Evolutionary conservation across 768 basidiomycete genomes (phyloP).

Genomic region (Inosperma sp.): DNA sequence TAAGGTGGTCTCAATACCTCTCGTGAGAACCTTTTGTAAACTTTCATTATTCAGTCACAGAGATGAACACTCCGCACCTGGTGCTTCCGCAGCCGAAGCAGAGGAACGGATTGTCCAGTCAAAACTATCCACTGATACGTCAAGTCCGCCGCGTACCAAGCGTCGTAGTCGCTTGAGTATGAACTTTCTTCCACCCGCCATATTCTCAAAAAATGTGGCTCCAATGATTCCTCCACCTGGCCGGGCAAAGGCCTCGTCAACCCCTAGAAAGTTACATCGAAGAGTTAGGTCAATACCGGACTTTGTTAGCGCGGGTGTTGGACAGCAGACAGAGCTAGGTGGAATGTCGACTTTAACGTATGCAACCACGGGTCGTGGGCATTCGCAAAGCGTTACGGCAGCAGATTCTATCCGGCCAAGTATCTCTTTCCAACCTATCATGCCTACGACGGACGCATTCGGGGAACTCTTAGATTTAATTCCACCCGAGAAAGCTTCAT

Average conservation of each 20-base stretch:
- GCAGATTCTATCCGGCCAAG: slow-evolving; percentile 53
- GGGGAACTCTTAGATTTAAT: slow-evolving; percentile 63
- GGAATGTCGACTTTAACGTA: slow-evolving; percentile 22
- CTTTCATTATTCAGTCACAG: slow-evolving; percentile 42
- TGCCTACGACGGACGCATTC: slow-evolving; percentile 50
- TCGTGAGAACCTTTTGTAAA: too few relatives aligned
- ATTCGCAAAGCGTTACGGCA: slow-evolving; percentile 76
- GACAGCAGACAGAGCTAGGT: slow-evolving; percentile 23
- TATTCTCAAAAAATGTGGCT: slow-evolving; percentile 41
- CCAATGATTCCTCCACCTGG: slow-evolving; percentile 29
- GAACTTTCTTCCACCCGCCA: slow-evolving; percentile 48
- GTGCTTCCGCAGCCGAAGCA: slow-evolving; percentile 45
- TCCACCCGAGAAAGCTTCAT: slow-evolving; percentile 36
- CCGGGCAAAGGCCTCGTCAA: slow-evolving; percentile 20
- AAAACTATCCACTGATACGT: slow-evolving; percentile 31
- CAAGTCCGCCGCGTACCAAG: slow-evolving; percentile 41
- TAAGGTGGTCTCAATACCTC: too few relatives aligned
- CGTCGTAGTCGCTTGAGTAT: slow-evolving; percentile 68
- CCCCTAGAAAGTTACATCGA: slow-evolving; percentile 51
- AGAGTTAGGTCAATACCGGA: slow-evolving; percentile 78
- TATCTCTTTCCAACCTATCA: slow-evolving; percentile 25
- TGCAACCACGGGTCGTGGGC: slow-evolving; percentile 48
- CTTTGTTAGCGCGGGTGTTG: slow-evolving; percentile 27
- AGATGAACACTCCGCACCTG: slow-evolving; percentile 53
- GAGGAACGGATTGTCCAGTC: slow-evolving; percentile 40